phyloP scores from a whole-genome alignment of 208 protist genomes.

The Leishmania major region DNA sequence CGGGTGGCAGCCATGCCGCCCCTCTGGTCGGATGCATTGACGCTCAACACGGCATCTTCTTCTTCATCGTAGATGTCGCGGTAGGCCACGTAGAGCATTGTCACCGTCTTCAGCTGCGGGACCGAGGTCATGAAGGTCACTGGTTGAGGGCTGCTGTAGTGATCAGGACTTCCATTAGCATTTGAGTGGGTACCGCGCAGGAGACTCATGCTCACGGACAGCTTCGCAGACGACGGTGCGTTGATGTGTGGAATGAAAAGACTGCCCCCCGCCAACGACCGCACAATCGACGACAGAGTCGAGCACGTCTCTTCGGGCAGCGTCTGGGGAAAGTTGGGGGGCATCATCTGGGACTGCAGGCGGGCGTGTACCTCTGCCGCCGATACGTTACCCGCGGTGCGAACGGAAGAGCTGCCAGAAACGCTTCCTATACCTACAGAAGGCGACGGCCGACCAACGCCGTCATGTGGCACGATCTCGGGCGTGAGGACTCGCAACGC shows the following conservation, averaged over 20 bases:
- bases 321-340: not conserved
- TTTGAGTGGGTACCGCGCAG: not conserved
- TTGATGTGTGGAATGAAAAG: constrained; percentile 25
- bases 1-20: constrained; percentile 20
- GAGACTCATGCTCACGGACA: constrained; percentile 18
- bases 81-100: constrained; percentile 72
- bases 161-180: constrained; percentile 6
- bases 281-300: constrained; percentile 46
- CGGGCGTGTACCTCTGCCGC: not conserved
- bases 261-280: constrained; percentile 32
- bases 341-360: not conserved
- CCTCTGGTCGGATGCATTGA: not conserved
- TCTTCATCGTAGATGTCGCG: constrained; percentile 42
- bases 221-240: constrained; percentile 4
- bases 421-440: not conserved
- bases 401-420: not conserved
- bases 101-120: constrained; percentile 67
- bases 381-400: not conserved
- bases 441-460: not conserved
- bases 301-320: constrained; percentile 12
- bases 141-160: not conserved
- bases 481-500: not conserved
- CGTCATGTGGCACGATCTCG: not conserved
- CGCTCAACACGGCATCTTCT: not conserved
- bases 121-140: constrained; percentile 16